Percentiles rank a stretch among this genome's conserved stretches.
phyloP scores from a whole-genome alignment of 2,329 filamentous ascomycete genomes.

The Ambrosiella cleistominuta region DNA sequence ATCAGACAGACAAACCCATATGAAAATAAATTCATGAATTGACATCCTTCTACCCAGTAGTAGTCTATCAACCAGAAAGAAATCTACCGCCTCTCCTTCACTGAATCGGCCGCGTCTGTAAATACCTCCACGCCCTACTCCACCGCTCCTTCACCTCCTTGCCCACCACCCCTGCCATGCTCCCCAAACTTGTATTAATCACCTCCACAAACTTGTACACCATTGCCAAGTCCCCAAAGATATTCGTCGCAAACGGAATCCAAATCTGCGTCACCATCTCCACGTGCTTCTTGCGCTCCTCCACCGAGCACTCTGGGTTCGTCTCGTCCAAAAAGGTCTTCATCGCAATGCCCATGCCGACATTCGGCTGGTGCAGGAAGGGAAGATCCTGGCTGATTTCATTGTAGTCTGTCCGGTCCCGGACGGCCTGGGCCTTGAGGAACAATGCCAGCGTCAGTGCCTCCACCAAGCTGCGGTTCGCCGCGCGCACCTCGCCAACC shows the following conservation, averaged over 20 bases:
- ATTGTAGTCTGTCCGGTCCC: constrained; percentile 47
- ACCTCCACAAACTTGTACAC: constrained; percentile 41
- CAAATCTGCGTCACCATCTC: constrained; percentile 33
- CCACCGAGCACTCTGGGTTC: constrained; percentile 35
- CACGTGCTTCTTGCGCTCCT: constrained; percentile 28
- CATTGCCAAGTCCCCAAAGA: constrained; percentile 41
- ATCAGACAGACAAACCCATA: too few relatives aligned
- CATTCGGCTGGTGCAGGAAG: constrained; percentile 52
- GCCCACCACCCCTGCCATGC: background rate
- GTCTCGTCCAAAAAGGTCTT: constrained; percentile 60
- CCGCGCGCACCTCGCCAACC: constrained; percentile 59
- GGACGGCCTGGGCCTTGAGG: constrained; percentile 59
- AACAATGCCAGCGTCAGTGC: constrained; percentile 66
- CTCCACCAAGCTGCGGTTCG: constrained; percentile 69
- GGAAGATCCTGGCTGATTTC: constrained; percentile 59
- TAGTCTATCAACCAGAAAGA: background rate
- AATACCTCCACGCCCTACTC: constrained; percentile 8
- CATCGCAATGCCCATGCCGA: constrained; percentile 60
- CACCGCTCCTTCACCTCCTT: constrained; percentile 7
- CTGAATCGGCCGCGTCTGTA: constrained; percentile 12
- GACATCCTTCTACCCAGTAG: background rate
- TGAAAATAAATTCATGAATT: too few relatives aligned
- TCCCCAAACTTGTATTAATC: constrained; percentile 32
- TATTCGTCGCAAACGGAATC: constrained; percentile 40
- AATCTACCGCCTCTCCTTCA: background rate